These are phyloP conservation scores for Monilinia laxa DNA, from an alignment of 2,329 filamentous ascomycete genomes.

Conservation along the genomic window DNA sequence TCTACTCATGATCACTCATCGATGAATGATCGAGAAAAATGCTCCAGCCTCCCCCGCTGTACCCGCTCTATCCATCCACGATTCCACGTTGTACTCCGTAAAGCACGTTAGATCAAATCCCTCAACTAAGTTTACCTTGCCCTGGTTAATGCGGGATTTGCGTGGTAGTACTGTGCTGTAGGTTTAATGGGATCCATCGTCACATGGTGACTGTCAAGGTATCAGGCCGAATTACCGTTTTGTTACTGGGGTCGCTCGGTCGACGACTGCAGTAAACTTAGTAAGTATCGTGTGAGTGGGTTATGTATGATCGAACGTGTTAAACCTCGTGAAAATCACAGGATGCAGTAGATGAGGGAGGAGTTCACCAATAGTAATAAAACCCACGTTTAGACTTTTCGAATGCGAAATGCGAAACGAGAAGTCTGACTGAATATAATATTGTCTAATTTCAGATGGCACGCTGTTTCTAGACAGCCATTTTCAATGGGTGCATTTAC, in stretches of 20 bases:
- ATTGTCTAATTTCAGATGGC: background rate
- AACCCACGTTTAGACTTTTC: no score
- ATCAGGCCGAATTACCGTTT: background rate
- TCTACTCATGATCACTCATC: background rate
- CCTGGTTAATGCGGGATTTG: background rate
- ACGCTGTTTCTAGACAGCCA: background rate
- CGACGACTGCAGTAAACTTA: background rate
- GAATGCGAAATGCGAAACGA: background rate
- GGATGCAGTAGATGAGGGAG: no score
- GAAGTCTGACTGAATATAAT: background rate
- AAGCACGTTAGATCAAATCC: background rate
- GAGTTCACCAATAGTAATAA: no score
- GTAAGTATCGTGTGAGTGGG: background rate
- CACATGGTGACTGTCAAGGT: no score
- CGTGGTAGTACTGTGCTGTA: no score
- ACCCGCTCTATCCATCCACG: constrained; percentile 2
- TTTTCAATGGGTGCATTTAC: background rate
- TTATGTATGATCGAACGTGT: no score
- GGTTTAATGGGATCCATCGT: no score
- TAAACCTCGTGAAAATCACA: no score
- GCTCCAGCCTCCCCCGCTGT: background rate
- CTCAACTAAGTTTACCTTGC: no score
- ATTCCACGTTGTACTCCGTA: background rate
- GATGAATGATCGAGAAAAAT: background rate
- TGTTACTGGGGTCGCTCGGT: background rate